Evolutionary conservation across 768 basidiomycete species (phyloP), one percentile per base, ranked within the genome.

Genomic region (Trametes cinnabarina): DNA sequence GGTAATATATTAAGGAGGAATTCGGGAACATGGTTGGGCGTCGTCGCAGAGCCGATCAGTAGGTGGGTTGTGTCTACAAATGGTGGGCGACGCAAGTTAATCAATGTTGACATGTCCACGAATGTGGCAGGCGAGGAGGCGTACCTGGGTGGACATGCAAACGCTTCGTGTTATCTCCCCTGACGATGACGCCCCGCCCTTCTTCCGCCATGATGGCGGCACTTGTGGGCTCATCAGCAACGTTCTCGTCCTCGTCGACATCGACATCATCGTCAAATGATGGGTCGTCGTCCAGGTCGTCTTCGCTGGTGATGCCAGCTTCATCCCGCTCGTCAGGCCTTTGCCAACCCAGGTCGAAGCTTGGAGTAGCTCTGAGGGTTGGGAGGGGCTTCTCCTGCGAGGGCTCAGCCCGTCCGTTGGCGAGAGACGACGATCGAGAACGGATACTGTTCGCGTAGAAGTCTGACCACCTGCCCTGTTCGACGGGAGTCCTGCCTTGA

Each of bases 41-140:
- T 90, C 57, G 74, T 78, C 2, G 88, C 90, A 19, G 86, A 86
- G n/a, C 90, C 86, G 39, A 99, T 82, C 28, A 98, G 80, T 47
- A 99, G 81, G 79, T 99, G 96, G 0, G 96, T 99, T 19, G 94
- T 94, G 17, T 88, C 96, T 98, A 67, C 48, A 57, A 47, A 51
- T 6, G 20, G 42, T 40, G 12, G 37, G 44, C 25, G 26, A 40
- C 44, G 14, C 6, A 17, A 14, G 60, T 62, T 20, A 57, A 47
- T n/a, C 20, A 53, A 47, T n/a, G 35, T 61, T 23, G 46, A 28
- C 11, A 35, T 58, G 48, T 47, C 56, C 47, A 43, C 48, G 44
- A 17, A 43, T 17, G 23, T 20, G 32, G 28, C 17, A 44, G 35
- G 3, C 20, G 35, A 55, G 19, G 22, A 26, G 19, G 63, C 86